Conservation (phyloP, 1,284 basidiomycete species). For the Ganoderma lucidum region DNA sequence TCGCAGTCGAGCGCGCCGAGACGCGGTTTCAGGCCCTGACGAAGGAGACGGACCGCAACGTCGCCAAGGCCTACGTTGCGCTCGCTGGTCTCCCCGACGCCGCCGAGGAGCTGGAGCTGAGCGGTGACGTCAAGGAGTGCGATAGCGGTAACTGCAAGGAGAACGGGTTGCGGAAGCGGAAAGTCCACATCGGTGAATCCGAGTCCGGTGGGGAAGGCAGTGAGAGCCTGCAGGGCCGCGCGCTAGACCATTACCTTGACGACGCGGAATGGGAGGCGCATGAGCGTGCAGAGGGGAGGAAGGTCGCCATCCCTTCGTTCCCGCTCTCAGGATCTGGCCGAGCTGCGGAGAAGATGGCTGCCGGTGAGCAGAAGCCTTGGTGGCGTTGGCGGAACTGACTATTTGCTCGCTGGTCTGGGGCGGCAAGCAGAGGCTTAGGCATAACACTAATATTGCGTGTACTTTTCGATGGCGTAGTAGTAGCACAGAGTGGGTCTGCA, state of each 20-base stretch:
- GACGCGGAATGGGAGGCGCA: constrained; percentile 71
- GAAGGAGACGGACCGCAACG: constrained; percentile 71
- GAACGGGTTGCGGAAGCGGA: constrained; percentile 25
- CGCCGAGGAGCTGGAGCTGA: constrained; percentile 23
- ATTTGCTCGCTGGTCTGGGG: not conserved
- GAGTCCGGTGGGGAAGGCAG: constrained; percentile 1
- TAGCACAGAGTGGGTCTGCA: constrained; percentile 7
- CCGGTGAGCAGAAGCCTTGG: constrained; percentile 25
- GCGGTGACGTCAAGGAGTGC: constrained; percentile 43
- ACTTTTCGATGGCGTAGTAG: not conserved
- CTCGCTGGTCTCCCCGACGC: constrained; percentile 53
- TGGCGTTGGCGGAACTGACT: constrained; percentile 29
- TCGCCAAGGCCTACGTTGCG: constrained; percentile 73
- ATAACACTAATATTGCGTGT: not conserved
- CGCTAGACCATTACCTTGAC: constrained; percentile 67
- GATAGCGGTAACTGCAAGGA: constrained; percentile 32
- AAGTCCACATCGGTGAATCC: constrained; percentile 13
- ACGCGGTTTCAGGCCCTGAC: constrained; percentile 68
- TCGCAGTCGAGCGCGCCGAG: constrained; percentile 61
- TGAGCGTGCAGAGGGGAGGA: constrained; percentile 42
- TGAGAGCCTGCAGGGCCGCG: constrained; percentile 52
- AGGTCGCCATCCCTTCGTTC: constrained; percentile 36
- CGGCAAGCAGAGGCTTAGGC: not conserved
- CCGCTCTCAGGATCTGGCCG: constrained; percentile 21
- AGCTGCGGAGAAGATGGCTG: constrained; percentile 5